Conservation (phyloP, 148 eudicot species). For the Bassia scoparia region DNA sequence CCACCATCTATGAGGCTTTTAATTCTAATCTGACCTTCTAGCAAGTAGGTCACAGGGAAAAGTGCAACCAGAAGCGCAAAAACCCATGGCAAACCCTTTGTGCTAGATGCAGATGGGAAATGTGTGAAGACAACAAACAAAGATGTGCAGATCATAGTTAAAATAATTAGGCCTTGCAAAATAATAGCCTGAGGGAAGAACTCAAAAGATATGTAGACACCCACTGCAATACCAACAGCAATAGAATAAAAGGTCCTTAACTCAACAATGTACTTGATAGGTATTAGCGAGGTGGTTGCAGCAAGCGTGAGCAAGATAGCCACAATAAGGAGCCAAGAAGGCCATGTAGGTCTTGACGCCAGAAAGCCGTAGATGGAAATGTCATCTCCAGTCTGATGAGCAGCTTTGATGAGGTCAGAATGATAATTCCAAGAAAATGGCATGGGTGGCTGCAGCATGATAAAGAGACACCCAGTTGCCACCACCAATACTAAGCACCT, state of each 20-base stretch:
- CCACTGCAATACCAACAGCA: conserved; percentile 81
- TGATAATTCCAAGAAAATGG: conserved; percentile 74
- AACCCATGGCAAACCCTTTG: conserved; percentile 87
- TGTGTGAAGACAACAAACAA: conserved; percentile 84
- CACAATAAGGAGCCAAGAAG: conserved; percentile 88
- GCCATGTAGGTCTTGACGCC: conserved; percentile 94
- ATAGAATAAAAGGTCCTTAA: conserved; percentile 69
- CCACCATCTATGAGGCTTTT: conserved; percentile 50
- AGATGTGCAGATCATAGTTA: conserved; percentile 84
- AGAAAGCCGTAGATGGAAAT: conserved; percentile 85
- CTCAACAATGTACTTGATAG: conserved; percentile 84
- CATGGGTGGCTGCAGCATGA: conserved; percentile 86
- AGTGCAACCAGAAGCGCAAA: conserved; percentile 97
- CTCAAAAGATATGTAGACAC: conserved; percentile 83
- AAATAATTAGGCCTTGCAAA: conserved; percentile 68
- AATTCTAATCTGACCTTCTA: conserved; percentile 90
- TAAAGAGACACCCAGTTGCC: conserved; percentile 73
- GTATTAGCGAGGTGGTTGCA: conserved; percentile 77
- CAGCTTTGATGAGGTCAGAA: conserved; percentile 78
- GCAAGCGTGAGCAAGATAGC: conserved; percentile 88
- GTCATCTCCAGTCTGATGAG: conserved; percentile 88
- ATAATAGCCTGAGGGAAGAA: conserved; percentile 84
- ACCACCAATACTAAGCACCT: conserved; percentile 79
- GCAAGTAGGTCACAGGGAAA: conserved; percentile 87
- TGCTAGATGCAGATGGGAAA: conserved; percentile 91